Percentiles rank a stretch among this genome's conserved stretches.
These are phyloP conservation scores for Tulasnella sp. DNA, from an alignment of 768 basidiomycete species.

Conservation along the genomic window DNA sequence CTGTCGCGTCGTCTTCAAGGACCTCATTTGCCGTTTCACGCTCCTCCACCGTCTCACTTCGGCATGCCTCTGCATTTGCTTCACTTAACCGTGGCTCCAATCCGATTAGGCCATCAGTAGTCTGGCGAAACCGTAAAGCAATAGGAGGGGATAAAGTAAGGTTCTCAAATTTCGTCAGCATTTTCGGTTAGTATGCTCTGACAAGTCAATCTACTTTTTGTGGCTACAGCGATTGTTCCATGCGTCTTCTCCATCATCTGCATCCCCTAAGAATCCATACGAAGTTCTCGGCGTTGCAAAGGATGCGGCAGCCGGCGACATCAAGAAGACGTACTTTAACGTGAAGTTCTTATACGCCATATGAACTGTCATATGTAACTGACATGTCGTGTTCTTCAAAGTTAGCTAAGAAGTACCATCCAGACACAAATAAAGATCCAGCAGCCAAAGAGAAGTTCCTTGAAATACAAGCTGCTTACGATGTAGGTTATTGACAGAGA, in stretches of 20 bases:
- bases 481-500: constrained; percentile 42
- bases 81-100: too few relatives aligned
- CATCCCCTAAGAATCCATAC: constrained; percentile 75
- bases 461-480: constrained; percentile 95
- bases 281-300: constrained; percentile 76
- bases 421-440: constrained; percentile 92
- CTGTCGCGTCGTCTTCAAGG: too few relatives aligned
- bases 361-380: neutral
- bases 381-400: constrained; percentile 25
- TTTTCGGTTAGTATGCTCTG: neutral
- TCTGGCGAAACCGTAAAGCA: too few relatives aligned
- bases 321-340: constrained; percentile 95
- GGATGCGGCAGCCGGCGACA: constrained; percentile 74
- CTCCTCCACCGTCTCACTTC: too few relatives aligned
- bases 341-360: constrained; percentile 37
- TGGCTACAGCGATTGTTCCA: constrained; percentile 61
- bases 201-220: neutral
- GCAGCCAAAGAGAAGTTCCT: constrained; percentile 84
- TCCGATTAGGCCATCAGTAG: too few relatives aligned
- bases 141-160: too few relatives aligned
- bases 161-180: too few relatives aligned
- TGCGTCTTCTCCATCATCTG: constrained; percentile 41
- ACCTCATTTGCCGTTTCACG: too few relatives aligned
- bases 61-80: too few relatives aligned
- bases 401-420: constrained; percentile 98